Evolutionary conservation across 2,329 filamentous ascomycete genomes (phyloP), one percentile per base, ranked within the genome.

Genomic region (Dactylellina parvicollis): DNA sequence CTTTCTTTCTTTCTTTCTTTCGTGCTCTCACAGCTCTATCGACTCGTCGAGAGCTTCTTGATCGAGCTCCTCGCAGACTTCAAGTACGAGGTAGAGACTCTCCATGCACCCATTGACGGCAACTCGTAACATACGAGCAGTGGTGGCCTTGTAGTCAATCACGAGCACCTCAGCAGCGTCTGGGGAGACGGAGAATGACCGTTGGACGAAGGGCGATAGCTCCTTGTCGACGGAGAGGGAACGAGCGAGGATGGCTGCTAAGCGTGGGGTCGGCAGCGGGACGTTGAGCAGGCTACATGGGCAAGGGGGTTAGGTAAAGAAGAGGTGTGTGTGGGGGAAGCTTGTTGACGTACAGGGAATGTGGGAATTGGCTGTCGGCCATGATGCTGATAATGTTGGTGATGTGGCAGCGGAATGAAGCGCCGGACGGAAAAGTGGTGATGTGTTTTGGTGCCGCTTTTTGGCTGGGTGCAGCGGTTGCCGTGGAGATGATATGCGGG

Each of bases 41-140:
- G 57, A 34, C 24, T 54, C 16, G 8, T 72, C 44, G 14, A 72
- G 67, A 26, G 60, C 44, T 10, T 65, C 59, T 14, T 28, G 34
- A 44, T 72, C 67, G 20, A 72, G 82, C 80, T 96, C 90, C 80
- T 91, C 88, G 91, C 97, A 96, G 22, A 96, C 90, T 62, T 92
- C 90, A 40, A 97, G 81, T 0, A 96, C 90, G 4, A 97, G 87
- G 60, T 88, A 87, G 66, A 97, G 81, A 77, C 90, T 95, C 78
- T 98, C 94, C 85, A 98, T 92, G 81, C 97, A 97, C 8, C 92
- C 92, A 82, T 98, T 98, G 69, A 96, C 92, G 2, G 94, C 91
- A 1, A 98, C 94, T 55, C 94, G 89, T 64, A 98, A 85, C 94
- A 98, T 97, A 76, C 94, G 89, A 80, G 97, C 96, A 20, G 94